These are phyloP conservation scores for Calocybe indica DNA, from an alignment of 768 basidiomycete species.

Conservation along the genomic window DNA sequence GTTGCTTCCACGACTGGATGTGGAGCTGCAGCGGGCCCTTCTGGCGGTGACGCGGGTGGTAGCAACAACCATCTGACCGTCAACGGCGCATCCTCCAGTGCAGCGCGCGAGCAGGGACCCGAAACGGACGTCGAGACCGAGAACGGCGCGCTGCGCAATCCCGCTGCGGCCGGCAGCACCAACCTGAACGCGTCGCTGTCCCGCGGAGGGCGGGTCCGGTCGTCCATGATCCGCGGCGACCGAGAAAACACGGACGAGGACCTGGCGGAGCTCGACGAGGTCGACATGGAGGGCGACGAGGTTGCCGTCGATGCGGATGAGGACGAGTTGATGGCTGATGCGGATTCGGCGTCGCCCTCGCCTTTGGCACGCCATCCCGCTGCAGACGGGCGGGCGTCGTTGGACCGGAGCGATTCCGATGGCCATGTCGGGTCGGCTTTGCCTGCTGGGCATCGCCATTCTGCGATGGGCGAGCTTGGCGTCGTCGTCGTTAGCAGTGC, in stretches of 20 bases:
- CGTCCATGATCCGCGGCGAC: neutral
- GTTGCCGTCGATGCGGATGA: neutral
- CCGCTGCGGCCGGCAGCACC: too few species aligned
- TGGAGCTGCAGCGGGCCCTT: constrained; percentile 2
- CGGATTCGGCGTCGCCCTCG: neutral
- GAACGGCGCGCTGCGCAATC: constrained; percentile 1
- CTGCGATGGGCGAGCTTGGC: constrained; percentile 7
- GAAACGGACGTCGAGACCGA: constrained; percentile 36
- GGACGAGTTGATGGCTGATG: constrained; percentile 7
- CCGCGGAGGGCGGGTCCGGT: neutral
- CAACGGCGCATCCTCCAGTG: constrained; percentile 7
- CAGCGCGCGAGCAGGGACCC: constrained; percentile 15
- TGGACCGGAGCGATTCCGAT: constrained; percentile 1
- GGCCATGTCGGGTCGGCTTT: neutral
- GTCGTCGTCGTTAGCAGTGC: constrained; percentile 2
- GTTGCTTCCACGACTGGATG: neutral
- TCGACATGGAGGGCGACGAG: constrained; percentile 1
- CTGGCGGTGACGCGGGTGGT: constrained; percentile 15
- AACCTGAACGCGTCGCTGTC: too few species aligned
- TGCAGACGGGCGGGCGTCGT: constrained; percentile 9
- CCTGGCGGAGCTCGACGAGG: constrained; percentile 2
- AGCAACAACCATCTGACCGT: constrained; percentile 11
- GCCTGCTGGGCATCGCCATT: neutral
- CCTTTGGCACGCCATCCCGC: neutral
- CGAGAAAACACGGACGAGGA: neutral